Evolutionary conservation across 305 asterid genomes (phyloP), one percentile per base, ranked within the genome.

Genomic region (Fraxinus floribunda): DNA sequence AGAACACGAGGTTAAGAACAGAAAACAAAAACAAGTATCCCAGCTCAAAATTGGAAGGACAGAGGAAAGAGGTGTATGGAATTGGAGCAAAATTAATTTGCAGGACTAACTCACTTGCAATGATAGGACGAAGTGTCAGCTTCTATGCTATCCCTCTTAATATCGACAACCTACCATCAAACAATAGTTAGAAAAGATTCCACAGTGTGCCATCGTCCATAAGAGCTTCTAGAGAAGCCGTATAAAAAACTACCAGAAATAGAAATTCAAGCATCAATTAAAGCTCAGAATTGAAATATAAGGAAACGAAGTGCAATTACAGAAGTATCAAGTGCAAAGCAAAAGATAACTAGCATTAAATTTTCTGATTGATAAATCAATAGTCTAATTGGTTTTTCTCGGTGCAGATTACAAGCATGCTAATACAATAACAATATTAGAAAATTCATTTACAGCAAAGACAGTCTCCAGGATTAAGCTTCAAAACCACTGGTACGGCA

Each of bases 81-180:
- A 78, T 9, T 16, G 3, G 60, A 68, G 24, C 7, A 32, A 71
- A 78, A 16, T 41, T 68, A 24, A 35, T 46, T 11, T n/a, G 41
- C 6, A 4, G 36, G 76, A 18, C 29, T 49, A 52, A 86, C 98
- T 88, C 89, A 95, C 99, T 93, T 91, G 98, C 93, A 90, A 83
- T 95, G 99, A 84, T 91, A 95, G 46, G 97, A 90, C 44, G 97
- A 88, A 55, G 95, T 87, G 83, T 94, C 98, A 36, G 79, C 87
- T 15, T 93, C 97, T 78, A 88, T 57, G 81, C 81, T 72, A 85
- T 88, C 94, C 79, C 35, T 85, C 80, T 85, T 90, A 62, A 92
- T 85, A 80, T 91, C 92, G 82, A 88, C 92, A 82, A 88, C 98
- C 99, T 96, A 87, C 81, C 29, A 86, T 82, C 77, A 83, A 84